Base-by-base conservation (phyloP, 1,284 basidiomycete genomes). In the Pyrrhoderma noxium region DNA sequence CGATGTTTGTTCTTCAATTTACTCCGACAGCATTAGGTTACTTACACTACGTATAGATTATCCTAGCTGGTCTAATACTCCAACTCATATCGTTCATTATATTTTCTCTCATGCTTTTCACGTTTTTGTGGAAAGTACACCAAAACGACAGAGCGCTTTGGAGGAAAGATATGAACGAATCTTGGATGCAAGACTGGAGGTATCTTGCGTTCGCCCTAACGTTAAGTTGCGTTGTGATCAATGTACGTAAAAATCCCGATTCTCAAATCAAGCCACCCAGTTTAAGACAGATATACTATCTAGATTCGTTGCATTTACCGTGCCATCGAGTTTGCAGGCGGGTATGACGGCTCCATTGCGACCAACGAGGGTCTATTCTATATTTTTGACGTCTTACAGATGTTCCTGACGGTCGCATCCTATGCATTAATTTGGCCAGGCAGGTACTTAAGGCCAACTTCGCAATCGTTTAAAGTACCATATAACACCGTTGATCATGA, bases 301-400 rank as follows among this genome's bases (percentile, higher is more conserved):
- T 18, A 82, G 82, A 74, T 86, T 57, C 80, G 85, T 61, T 85
- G 80, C 38, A 65, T 76, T 2, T 88, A 80, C 65, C 76, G 86
- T 62, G 79, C 79, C 2, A 71, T 79, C 31, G 84, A 88, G 59
- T 70, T 84, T 18, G 77, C 76, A 7, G 68, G 86, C 65, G 85
- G 85, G 27, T 85, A 74, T 64, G 62, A 65, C 23, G 84, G 84
- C 2, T 70, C 70, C 46, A 70, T 87, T 13, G 74, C 80, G 7
- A 82, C 76, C 0, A 76, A 76, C 18, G 80, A 85, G 62, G 61
- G 64, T 1, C 78, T 74, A 61, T 87, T 88, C 67, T 85, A 85
- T 58, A 75, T 66, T 1, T 69, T 87, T 31, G 84, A 88, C 62
- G 82, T 82, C 1, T 68, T 82, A 8, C 81, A 80, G 13, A 69